Evolutionary conservation across 441 rosid genomes (phyloP), one percentile per base, ranked within the genome.

Genomic region (Syzygium syzygioides): DNA sequence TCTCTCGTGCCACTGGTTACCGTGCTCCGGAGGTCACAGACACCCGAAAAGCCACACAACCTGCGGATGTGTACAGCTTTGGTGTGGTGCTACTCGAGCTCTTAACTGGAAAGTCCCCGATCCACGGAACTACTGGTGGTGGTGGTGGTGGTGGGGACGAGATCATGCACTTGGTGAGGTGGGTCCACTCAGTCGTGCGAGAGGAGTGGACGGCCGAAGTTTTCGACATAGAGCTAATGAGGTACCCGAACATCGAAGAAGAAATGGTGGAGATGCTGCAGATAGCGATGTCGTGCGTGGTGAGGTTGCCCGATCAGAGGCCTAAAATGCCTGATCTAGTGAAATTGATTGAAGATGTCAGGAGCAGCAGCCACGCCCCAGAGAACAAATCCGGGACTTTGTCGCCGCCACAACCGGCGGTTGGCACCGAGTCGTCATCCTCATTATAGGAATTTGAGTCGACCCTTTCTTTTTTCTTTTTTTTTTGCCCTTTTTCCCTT

Each of bases 161-260:
- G 91, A 92, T 93, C 96, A 93, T 93, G 60, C 96, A 95, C 90
- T 95, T 95, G 50, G 96, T 95, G 1, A 92, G 95, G 92, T 95
- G 97, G 97, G 97, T 95, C 30, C 96, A 95, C 89, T 95, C 97
- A 26, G 97, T 95, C 41, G 97, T 95, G 32, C 93, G 96, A 83
- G 97, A 94, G 90, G 97, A 95, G 87, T 95, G 97, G 97, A 95
- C 96, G 7, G 96, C 96, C 13, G 96, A 95, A 91, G 97, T 95
- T 54, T 95, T 95, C 26, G 97, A 95, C 85, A 92, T 93, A 32
- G 97, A 95, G 91, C 91, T 95, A 87, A 94, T 95, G 96, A 94
- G 91, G 89, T 93, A 93, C 90, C 95, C 93, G 37, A 94, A 95
- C 92, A 94, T 93, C 32, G 97, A 95, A 92, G 97, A 95, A 87